Base-by-base conservation (phyloP, 2,329 filamentous ascomycete species). In the Exutisphaerella laricina region DNA sequence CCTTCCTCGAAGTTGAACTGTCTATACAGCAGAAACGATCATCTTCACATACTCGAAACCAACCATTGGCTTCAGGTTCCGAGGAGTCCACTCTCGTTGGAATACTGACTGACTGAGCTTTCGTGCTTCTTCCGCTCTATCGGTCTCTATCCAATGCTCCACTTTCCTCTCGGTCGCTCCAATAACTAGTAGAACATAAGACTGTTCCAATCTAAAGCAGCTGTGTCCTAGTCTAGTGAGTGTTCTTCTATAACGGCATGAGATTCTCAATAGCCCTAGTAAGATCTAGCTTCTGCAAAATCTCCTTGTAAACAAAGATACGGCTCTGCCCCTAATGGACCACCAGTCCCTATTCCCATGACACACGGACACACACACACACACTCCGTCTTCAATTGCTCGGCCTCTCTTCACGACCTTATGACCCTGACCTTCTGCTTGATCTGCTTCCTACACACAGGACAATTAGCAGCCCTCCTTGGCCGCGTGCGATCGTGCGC, bases 391-490 rank as follows among this genome's bases (percentile, higher is more conserved):
- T n/a, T n/a, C n/a, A n/a, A n/a, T n/a, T n/a, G n/a, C n/a, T n/a
- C n/a, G n/a, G n/a, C n/a, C n/a, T n/a, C n/a, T n/a, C n/a, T n/a
- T n/a, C n/a, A n/a, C n/a, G n/a, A n/a, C n/a, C n/a, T n/a, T n/a
- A 57, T 60, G 6, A 63, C 55, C 43, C 49, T 54, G 4, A 69
- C 62, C 53, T 71, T 65, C 54, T 71, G 67, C 54, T 66, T 69
- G 9, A 72, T 65, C 30, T 54, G 53, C 58, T 69, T 70, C 47
- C 70, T 57, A 49, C 70, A 73, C 44, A 70, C 66, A 2, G 70
- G 70, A 56, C 70, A 73, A 30, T 63, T 66, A 3, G 61, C 63
- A 12, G 62, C 56, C 29, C 53, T 45, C 25, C 54, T 49, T 13
- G 70, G 69, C 22, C 67, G 56, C n/a, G 63, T 67, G 25, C 50